Base-by-base conservation (phyloP, 441 rosid species). In the Gossypium schwendimanii region DNA sequence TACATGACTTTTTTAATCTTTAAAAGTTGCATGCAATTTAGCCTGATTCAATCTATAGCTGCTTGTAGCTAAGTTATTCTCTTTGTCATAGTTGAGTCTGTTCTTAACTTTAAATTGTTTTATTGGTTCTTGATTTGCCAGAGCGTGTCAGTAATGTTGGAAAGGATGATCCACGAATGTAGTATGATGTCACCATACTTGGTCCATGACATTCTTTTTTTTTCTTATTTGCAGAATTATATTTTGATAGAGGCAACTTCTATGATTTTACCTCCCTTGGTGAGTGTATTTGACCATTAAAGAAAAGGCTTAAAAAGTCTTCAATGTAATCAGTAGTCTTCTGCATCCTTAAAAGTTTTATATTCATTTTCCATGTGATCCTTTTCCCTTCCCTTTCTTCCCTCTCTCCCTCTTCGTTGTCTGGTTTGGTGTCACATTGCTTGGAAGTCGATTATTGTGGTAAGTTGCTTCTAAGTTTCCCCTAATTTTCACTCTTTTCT, bases 261-360 rank as follows among this genome's bases (percentile, higher is more conserved):
- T 81, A 81, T 50, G 84, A 81, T 69, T 81, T 81, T 69, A 79
- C 84, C 14, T 81, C 84, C 58, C 82, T 81, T 6, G 84, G 84
- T 78, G 72, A 81, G 84, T 74, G 12, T n/a, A n/a, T 69, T 57
- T 69, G 17, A 21, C 11, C 45, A 54, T 52, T 9, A 17, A 11
- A 26, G 71, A 49, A 47, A 49, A 26, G 20, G 39, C 44, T 49
- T 26, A 49, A 49, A 12, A 64, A 44, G 18, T 21, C 36, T 21
- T 44, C 47, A 24, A 41, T 4, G 24, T 20, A 41, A 45, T 2
- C 55, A 23, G 39, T 36, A 65, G 39, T 65, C 49, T 64, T 65
- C 5, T 63, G 36, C 39, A 45, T 23, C 54, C 57, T 65, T 65
- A 14, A 20, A 65, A 23, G 14, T 24, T 6, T 47, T 65, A 21